phyloP scores from a whole-genome alignment of 768 basidiomycete genomes.

The Sarcodon sp. region DNA sequence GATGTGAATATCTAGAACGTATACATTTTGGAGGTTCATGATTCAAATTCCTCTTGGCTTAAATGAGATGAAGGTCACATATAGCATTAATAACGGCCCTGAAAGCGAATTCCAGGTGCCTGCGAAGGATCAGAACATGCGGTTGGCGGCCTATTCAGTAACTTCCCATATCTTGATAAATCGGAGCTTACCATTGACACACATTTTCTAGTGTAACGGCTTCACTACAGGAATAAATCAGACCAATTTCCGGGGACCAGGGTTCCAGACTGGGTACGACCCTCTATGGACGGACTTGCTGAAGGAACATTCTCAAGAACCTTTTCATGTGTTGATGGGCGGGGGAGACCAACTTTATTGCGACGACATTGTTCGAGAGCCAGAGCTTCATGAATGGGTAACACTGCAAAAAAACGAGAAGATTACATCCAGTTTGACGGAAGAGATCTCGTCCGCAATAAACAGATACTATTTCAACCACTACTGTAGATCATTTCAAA shows the following conservation, averaged over 20 bases:
- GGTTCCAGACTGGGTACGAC: slow-evolving; percentile 73
- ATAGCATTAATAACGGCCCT: slow-evolving; percentile 74
- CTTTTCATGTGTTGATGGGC: slow-evolving; percentile 84
- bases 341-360: slow-evolving; percentile 95
- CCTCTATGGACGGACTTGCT: slow-evolving; percentile 94
- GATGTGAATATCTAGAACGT: slow-evolving; percentile 38
- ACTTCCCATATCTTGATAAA: slow-evolving; percentile 8
- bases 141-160: slow-evolving; percentile 84
- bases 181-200: background rate
- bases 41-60: slow-evolving; percentile 66
- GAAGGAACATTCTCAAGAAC: slow-evolving; percentile 59
- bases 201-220: slow-evolving; percentile 55
- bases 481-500: slow-evolving; percentile 77
- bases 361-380: slow-evolving; percentile 72
- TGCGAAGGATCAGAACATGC: slow-evolving; percentile 69
- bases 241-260: slow-evolving; percentile 73
- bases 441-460: slow-evolving; percentile 62
- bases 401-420: slow-evolving; percentile 46
- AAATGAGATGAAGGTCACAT: slow-evolving; percentile 65
- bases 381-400: slow-evolving; percentile 83
- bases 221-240: slow-evolving; percentile 85
- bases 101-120: slow-evolving; percentile 77
- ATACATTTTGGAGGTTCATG: slow-evolving; percentile 91
- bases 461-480: slow-evolving; percentile 88
- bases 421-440: slow-evolving; percentile 43